phyloP scores from a whole-genome alignment of 2,329 filamentous ascomycete species.

The Decorospora gaudefroyi region DNA sequence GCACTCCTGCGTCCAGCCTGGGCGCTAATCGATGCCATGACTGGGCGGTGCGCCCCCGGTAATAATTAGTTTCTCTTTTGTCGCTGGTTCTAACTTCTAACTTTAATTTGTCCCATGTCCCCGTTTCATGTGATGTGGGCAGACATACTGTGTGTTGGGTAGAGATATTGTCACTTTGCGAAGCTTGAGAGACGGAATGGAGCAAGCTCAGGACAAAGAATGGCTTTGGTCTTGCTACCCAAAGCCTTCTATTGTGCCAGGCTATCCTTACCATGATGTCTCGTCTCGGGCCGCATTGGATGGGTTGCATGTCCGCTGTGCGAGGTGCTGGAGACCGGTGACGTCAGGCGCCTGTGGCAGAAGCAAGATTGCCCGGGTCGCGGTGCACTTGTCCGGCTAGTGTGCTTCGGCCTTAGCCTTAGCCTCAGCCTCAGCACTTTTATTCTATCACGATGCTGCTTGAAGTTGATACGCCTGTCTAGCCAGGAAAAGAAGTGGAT shows the following conservation, averaged over 20 bases:
- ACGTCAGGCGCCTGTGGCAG: constrained; percentile 26
- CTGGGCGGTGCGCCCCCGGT: constrained; percentile 16
- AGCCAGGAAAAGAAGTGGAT: no score
- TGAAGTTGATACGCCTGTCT: no score
- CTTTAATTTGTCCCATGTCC: constrained; percentile 2
- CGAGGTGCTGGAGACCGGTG: constrained; percentile 11
- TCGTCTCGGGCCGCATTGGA: constrained; percentile 23
- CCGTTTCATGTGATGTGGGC: constrained; percentile 4
- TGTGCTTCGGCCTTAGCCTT: no score
- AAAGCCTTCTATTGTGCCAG: constrained; percentile 8
- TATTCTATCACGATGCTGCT: not conserved
- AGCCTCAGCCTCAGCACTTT: constrained; percentile 6
- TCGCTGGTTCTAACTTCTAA: constrained; percentile 16
- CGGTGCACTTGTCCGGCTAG: constrained; percentile 6
- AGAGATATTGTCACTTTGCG: no score
- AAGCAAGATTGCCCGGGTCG: constrained; percentile 6
- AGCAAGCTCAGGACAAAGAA: constrained; percentile 3
- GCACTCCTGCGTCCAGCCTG: constrained; percentile 14
- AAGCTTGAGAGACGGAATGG: no score
- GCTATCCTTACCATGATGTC: constrained; percentile 25
- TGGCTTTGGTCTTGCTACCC: constrained; percentile 6
- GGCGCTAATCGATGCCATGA: constrained; percentile 17
- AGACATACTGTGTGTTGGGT: constrained; percentile 27
- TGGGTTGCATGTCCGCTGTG: constrained; percentile 16
- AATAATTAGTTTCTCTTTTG: constrained; percentile 15